Evolutionary conservation across 2,329 filamentous ascomycete genomes (phyloP), one percentile per base, ranked within the genome.

Genomic region (Colletotrichum liaoningense): DNA sequence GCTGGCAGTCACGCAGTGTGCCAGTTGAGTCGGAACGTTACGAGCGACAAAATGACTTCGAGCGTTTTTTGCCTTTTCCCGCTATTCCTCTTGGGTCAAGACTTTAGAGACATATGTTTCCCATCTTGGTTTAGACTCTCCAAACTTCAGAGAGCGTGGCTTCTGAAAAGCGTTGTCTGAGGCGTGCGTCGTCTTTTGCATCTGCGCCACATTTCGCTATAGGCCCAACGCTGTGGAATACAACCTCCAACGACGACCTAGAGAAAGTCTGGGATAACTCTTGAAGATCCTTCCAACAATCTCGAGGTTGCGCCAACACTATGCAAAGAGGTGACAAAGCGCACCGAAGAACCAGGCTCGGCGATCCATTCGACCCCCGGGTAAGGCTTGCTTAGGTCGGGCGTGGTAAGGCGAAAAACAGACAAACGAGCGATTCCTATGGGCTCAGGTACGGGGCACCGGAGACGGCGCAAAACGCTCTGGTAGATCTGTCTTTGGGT

Each of bases 21-120:
- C 65, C 70, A 66, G 66, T 64, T 64, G 46, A 64, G 46, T 60
- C 67, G 67, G 70, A 63, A 70, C 67, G 54, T 70, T 67, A n/a
- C 19, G 14, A 67, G 55, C 56, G 54, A 69, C 54, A 19, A 35
- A 19, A 63, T 54, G 46, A 30, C 28, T 64, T 46, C 22, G 58
- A 24, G 54, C 54, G 42, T 33, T 33, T 30, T 26, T 54, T 35
- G 5, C 33, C 58, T n/a, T 19, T 56, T 26, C 28, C 16, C 19
- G 22, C 33, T 16, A 26, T 46, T 19, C 16, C 26, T 5, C 22
- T 46, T 55, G 12, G 14, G 24, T 5, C 19, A 12, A 46, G 24
- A 24, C 5, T 62, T 22, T 63, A 11, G 16, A 35, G 30, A 14
- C 35, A 22, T 8, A 35, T 33, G 24, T 30, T 46, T 72, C 65